Conservation (phyloP, 2,329 filamentous ascomycete species). For the Arthrobotrys pseudoclavata region DNA sequence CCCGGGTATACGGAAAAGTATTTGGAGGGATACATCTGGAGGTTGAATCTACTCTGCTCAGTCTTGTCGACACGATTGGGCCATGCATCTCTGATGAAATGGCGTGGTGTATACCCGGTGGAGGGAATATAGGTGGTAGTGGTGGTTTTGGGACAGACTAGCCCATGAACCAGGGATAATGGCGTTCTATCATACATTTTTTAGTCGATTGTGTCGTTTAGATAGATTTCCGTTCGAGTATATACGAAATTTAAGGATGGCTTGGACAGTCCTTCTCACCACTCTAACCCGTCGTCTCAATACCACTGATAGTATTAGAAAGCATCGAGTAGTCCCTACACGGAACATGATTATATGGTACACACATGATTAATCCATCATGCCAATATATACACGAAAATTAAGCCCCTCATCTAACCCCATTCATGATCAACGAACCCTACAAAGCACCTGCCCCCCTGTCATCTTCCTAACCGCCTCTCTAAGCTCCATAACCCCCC, state of each 20-base stretch:
- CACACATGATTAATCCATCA: slow-evolving; percentile 11
- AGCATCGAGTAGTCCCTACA: neutral
- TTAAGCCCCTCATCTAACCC: neutral
- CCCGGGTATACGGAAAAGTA: neutral
- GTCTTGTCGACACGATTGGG: slow-evolving; percentile 32
- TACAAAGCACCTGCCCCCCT: slow-evolving; percentile 83
- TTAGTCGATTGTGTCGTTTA: slow-evolving; percentile 2
- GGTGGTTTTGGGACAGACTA: neutral
- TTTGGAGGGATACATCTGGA: neutral
- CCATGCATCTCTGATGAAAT: neutral
- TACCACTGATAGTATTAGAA: neutral
- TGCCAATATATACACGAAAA: slow-evolving; percentile 26
- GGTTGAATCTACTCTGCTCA: slow-evolving; percentile 34
- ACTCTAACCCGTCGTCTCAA: neutral
- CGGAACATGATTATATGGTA: slow-evolving; percentile 35
- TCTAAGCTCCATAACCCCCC: slow-evolving; percentile 82
- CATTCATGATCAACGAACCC: slow-evolving; percentile 69
- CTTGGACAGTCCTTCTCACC: neutral
- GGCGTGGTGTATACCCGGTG: neutral
- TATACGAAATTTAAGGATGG: slow-evolving; percentile 33
- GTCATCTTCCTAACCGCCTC: slow-evolving; percentile 85
- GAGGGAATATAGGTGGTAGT: neutral
- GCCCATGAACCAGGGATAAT: slow-evolving; percentile 6
- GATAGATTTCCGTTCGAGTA: slow-evolving; percentile 46
- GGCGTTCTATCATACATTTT: slow-evolving; percentile 29